Conservation (phyloP, 257 asterid genomes). For the Fraxinus anomala region DNA sequence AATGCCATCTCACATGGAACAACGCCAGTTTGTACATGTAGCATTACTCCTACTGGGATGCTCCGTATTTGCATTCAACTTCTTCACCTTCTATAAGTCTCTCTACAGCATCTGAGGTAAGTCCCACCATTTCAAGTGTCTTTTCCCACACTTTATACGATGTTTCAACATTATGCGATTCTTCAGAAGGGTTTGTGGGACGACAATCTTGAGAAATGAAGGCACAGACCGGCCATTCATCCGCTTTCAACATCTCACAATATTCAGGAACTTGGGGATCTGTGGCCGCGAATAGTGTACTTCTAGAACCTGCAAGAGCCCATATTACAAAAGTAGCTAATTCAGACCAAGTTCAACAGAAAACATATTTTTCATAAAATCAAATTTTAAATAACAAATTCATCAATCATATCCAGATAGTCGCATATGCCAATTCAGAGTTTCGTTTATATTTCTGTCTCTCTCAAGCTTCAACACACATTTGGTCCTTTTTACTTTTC, state of each 20-base stretch:
- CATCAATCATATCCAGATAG: not conserved
- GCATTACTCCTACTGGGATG: constrained; percentile 8
- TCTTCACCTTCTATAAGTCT: constrained; percentile 81
- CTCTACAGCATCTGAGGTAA: constrained; percentile 82
- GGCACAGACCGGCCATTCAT: constrained; percentile 97
- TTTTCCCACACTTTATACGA: constrained; percentile 78
- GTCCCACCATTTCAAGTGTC: constrained; percentile 83
- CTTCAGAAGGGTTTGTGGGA: constrained; percentile 92
- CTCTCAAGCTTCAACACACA: no score
- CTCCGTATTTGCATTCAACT: constrained; percentile 53
- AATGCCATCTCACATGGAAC: no score
- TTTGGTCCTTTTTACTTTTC: not conserved
- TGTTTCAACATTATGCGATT: constrained; percentile 77
- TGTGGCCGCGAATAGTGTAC: constrained; percentile 91
- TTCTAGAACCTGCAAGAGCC: constrained; percentile 77
- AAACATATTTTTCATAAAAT: not conserved
- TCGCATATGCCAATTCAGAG: not conserved
- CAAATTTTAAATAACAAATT: not conserved
- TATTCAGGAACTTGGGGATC: constrained; percentile 87
- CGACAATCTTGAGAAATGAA: constrained; percentile 84
- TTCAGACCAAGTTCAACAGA: not conserved
- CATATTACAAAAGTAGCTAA: constrained; percentile 19
- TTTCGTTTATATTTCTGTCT: no score
- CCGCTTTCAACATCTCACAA: constrained; percentile 82
- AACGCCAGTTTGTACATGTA: no score